Evolutionary conservation across 2,329 filamentous ascomycete species (phyloP).

Genomic region (Apiospora rasikravindrae): DNA sequence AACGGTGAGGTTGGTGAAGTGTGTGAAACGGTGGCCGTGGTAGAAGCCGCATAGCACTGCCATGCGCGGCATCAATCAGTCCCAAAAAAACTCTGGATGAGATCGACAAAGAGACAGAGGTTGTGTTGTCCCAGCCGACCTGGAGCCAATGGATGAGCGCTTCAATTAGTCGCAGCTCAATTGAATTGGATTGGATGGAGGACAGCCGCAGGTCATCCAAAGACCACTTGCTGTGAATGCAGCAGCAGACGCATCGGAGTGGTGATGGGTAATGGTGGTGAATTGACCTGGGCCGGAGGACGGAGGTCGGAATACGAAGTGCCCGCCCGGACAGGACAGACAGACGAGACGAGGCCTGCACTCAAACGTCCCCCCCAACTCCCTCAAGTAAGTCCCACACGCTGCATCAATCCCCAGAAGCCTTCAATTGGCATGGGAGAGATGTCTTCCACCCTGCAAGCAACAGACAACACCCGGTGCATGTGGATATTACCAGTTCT

Average conservation of each 20-base stretch:
- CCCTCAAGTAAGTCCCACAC: not conserved
- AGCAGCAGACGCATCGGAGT: not conserved
- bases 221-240: not conserved
- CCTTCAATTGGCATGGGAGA: conserved; percentile 5
- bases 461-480: not conserved
- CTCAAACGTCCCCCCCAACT: not conserved
- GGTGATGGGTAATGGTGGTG: not conserved
- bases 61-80: not conserved
- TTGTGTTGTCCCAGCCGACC: not conserved
- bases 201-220: not conserved
- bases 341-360: not conserved
- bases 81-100: not conserved
- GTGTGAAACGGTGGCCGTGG: conserved; percentile 7
- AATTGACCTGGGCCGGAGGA: not conserved
- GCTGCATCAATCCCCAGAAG: not conserved
- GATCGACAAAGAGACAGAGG: not conserved
- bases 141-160: not conserved
- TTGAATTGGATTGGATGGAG: not conserved
- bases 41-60: not conserved
- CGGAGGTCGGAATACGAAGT: conserved; percentile 8
- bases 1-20: conserved; percentile 20
- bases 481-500: conserved; percentile 13
- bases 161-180: not conserved
- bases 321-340: conserved; percentile 1
- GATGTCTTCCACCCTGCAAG: not conserved